Evolutionary conservation across 192 early-diverging fungal genomes (phyloP).

Genomic region (Neocallimastix lanati): DNA sequence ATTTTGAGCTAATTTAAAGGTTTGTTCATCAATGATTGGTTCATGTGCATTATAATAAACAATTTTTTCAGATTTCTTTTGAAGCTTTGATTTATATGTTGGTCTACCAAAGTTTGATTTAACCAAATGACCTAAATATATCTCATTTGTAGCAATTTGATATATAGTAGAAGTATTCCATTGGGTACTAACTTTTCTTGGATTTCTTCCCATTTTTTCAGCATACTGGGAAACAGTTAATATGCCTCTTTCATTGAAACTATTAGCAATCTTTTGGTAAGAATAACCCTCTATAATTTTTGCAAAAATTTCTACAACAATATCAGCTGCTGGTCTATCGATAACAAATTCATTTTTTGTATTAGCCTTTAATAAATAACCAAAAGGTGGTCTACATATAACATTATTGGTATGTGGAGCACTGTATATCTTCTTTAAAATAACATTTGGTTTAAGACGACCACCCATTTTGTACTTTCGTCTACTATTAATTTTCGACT

Average conservation of each 20-base stretch:
- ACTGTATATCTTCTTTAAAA: not conserved
- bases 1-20: not conserved
- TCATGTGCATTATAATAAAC: not conserved
- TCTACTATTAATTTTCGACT: not conserved
- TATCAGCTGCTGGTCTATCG: not conserved
- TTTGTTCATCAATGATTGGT: not conserved
- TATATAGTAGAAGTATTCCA: not conserved
- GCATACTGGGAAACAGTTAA: not conserved
- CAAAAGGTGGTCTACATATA: not conserved
- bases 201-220: not conserved
- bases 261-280: not conserved
- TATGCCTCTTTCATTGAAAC: not conserved
- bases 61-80: not conserved
- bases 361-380: not conserved
- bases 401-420: not conserved
- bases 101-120: not conserved
- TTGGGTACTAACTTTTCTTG: not conserved
- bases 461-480: not conserved
- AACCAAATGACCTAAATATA: not conserved
- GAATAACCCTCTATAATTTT: not conserved
- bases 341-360: not conserved
- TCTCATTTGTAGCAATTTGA: not conserved
- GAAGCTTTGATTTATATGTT: not conserved
- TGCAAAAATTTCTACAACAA: not conserved
- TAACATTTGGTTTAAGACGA: not conserved